Evolutionary conservation across 805 yeast genomes (phyloP).

Genomic region (Cyberlindnera petersonii): DNA sequence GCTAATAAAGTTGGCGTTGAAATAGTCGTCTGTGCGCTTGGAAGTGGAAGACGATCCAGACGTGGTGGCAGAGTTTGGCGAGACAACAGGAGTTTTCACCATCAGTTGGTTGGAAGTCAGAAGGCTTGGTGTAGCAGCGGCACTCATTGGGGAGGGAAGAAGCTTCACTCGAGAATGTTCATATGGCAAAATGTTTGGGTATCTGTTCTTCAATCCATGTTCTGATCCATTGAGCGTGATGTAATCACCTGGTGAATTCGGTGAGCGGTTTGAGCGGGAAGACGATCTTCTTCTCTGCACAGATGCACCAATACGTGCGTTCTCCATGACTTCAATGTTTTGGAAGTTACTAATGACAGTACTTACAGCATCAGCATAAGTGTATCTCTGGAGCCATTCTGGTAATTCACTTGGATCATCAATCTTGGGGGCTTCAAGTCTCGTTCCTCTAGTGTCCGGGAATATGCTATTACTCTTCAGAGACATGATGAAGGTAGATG

Average conservation of each 20-base stretch:
- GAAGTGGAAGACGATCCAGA: conserved; percentile 1
- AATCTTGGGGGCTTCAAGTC: conserved; percentile 14
- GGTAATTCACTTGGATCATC: conserved; percentile 25
- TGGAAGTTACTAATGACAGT: conserved; percentile 28
- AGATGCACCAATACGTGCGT: conserved; percentile 24
- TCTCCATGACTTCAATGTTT: conserved; percentile 35
- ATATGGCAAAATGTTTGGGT: conserved; percentile 75
- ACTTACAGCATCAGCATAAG: conserved; percentile 21
- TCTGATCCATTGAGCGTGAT: conserved; percentile 51
- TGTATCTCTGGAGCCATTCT: conserved; percentile 44
- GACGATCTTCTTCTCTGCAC: conserved; percentile 16
- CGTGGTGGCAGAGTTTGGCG: conserved; percentile 30
- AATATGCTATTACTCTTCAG: conserved; percentile 18
- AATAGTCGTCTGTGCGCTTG: conserved; percentile 20
- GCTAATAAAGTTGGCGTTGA: conserved; percentile 63
- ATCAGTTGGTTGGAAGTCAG: conserved; percentile 1
- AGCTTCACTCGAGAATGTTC: conserved; percentile 45
- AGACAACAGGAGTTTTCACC: conserved; percentile 13
- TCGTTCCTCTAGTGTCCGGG: conserved; percentile 11
- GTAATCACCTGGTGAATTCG: conserved; percentile 16
- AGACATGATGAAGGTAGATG: conserved; percentile 22
- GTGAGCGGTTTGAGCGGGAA: conserved; percentile 1
- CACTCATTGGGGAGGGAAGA: conserved; percentile 32
- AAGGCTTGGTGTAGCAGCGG: conserved; percentile 14
- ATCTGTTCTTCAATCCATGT: conserved; percentile 69